phyloP scores from a whole-genome alignment of 208 protist species.

The Lotmaria passim region DNA sequence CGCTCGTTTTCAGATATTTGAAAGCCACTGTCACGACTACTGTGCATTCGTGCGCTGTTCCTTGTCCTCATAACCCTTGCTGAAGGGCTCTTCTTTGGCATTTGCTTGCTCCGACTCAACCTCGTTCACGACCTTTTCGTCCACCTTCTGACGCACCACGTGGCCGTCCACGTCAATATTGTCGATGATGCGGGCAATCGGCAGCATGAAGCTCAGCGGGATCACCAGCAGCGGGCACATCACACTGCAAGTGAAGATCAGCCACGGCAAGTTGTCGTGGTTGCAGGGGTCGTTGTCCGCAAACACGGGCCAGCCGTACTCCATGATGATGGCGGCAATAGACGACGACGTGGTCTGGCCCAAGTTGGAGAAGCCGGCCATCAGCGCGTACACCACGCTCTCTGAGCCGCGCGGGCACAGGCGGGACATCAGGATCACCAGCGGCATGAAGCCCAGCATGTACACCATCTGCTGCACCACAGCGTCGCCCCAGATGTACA shows the following conservation, averaged over 20 bases:
- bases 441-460: slow-evolving; percentile 80
- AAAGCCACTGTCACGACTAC: too few relatives aligned
- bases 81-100: too few relatives aligned
- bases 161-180: too few relatives aligned
- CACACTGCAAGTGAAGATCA: slow-evolving; percentile 10
- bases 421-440: slow-evolving; percentile 61
- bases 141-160: too few relatives aligned
- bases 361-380: slow-evolving; percentile 88
- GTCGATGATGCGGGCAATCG: slow-evolving; percentile 13
- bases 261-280: slow-evolving; percentile 53
- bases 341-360: slow-evolving; percentile 51
- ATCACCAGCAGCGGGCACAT: slow-evolving; percentile 12
- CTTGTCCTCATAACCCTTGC: too few relatives aligned
- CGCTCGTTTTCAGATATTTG: too few relatives aligned
- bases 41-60: too few relatives aligned
- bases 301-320: slow-evolving; percentile 54
- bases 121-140: too few relatives aligned
- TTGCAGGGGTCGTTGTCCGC: slow-evolving; percentile 49
- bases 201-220: slow-evolving; percentile 16
- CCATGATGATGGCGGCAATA: slow-evolving; percentile 63
- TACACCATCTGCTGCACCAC: slow-evolving; percentile 62
- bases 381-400: slow-evolving; percentile 78
- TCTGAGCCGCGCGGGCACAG: slow-evolving; percentile 84
- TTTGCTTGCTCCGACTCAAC: too few relatives aligned
- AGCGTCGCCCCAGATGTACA: slow-evolving; percentile 76